Percentiles rank a stretch among this genome's conserved stretches.
These are phyloP conservation scores for Primulina eburnea DNA, from an alignment of 257 asterid species.

Conservation along the genomic window DNA sequence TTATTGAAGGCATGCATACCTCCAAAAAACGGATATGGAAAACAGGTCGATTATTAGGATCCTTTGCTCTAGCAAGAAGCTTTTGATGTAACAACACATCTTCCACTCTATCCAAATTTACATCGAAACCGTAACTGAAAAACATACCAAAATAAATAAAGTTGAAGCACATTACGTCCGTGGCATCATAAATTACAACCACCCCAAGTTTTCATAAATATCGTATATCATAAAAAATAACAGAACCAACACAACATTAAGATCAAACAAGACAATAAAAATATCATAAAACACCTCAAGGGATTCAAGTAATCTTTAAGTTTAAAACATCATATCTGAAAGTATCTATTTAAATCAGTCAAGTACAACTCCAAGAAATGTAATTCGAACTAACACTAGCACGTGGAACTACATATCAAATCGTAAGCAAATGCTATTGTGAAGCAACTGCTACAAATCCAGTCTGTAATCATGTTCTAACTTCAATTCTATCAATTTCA, in stretches of 20 bases:
- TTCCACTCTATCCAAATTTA: conserved; percentile 80
- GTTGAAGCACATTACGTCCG: conserved; percentile 13
- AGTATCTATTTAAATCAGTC: conserved; percentile 16
- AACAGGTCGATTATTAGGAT: conserved; percentile 71
- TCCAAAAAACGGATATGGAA: conserved; percentile 72
- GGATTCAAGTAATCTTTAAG: conserved; percentile 8
- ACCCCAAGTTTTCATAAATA: background rate
- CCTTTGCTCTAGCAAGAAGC: conserved; percentile 75
- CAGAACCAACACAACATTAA: conserved; percentile 11
- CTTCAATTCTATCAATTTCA: too few relatives aligned
- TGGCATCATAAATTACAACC: background rate
- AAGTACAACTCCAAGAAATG: conserved; percentile 11
- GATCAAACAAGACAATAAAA: background rate
- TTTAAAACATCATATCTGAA: conserved; percentile 18
- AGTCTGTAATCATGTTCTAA: background rate
- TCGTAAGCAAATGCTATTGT: background rate
- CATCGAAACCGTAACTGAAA: conserved; percentile 76
- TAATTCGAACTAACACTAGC: conserved; percentile 11
- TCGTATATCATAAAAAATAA: background rate
- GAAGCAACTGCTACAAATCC: background rate
- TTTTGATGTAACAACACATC: conserved; percentile 80
- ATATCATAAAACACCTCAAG: conserved; percentile 6
- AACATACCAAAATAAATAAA: conserved; percentile 22
- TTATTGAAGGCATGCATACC: conserved; percentile 38
- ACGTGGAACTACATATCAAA: background rate